Percentiles rank a stretch among this genome's conserved stretches.
These are phyloP conservation scores for Clarkia xantiana DNA, from an alignment of 345 rosid genomes.

Conservation along the genomic window DNA sequence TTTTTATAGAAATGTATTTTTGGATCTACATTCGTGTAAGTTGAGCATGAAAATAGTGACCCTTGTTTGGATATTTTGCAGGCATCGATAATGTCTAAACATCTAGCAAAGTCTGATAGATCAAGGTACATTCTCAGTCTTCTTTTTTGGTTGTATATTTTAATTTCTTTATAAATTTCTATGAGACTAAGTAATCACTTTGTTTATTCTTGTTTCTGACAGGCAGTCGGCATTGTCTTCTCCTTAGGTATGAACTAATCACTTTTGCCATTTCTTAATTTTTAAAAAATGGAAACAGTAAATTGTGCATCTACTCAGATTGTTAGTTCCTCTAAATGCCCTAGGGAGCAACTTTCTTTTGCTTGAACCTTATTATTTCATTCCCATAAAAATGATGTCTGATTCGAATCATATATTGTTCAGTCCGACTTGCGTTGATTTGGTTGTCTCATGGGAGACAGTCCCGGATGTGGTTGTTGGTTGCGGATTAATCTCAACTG, in stretches of 20 bases:
- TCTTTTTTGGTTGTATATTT: slow-evolving; percentile 6
- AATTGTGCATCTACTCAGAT: background rate
- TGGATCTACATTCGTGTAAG: too few relatives aligned
- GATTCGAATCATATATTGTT: too few relatives aligned
- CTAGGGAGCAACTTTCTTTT: too few relatives aligned
- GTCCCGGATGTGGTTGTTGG: too few relatives aligned
- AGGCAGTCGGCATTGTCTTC: slow-evolving; percentile 52
- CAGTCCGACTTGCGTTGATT: too few relatives aligned
- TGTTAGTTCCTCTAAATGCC: too few relatives aligned
- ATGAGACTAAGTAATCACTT: slow-evolving; percentile 10
- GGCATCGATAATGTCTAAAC: slow-evolving; percentile 88
- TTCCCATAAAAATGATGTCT: too few relatives aligned
- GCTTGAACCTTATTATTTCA: too few relatives aligned
- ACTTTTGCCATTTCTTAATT: slow-evolving; percentile 1
- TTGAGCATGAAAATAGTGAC: background rate
- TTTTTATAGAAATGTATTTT: too few relatives aligned
- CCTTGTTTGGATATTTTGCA: slow-evolving; percentile 19
- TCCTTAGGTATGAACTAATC: slow-evolving; percentile 33
- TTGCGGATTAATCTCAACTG: too few relatives aligned
- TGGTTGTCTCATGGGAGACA: too few relatives aligned
- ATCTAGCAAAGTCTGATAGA: slow-evolving; percentile 65
- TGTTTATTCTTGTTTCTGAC: slow-evolving; percentile 14
- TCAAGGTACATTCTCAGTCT: slow-evolving; percentile 37
- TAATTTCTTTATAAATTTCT: background rate
- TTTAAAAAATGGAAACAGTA: background rate